A percentile compares a stretch with the other conserved stretches of the same genome.
Conservation (phyloP, 139 green algal genomes). For the Spirogloea muscicola region DNA sequence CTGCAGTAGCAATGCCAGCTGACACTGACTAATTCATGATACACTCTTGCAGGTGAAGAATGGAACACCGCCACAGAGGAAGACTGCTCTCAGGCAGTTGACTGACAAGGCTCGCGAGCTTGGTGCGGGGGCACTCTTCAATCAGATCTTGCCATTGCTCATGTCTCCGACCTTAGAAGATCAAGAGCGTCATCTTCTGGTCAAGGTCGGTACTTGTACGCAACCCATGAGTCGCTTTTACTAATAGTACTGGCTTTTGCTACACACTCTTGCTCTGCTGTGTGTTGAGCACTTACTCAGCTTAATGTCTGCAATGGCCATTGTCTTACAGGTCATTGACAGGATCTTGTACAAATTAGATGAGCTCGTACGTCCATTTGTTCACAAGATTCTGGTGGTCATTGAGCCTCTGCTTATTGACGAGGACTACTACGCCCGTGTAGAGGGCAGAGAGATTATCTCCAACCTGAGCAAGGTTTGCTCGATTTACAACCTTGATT, state of each 20-base stretch:
- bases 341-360: constrained; percentile 97
- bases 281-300: background rate
- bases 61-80: constrained; percentile 94
- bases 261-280: no score
- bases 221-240: no score
- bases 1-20: background rate
- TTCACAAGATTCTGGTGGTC: constrained; percentile 99
- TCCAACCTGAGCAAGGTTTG: constrained; percentile 96
- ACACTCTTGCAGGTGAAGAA: constrained; percentile 78
- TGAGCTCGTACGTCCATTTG: constrained; percentile 94
- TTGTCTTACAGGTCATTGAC: constrained; percentile 74
- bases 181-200: constrained; percentile 94
- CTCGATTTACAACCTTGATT: no score
- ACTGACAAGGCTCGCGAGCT: constrained; percentile 97
- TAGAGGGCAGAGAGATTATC: constrained; percentile 98
- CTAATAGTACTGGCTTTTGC: no score
- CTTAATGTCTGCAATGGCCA: background rate
- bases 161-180: constrained; percentile 98
- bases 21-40: no score
- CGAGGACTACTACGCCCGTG: constrained; percentile 98
- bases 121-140: constrained; percentile 92
- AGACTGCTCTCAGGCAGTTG: constrained; percentile 89
- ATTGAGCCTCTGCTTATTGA: constrained; percentile 99
- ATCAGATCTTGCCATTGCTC: constrained; percentile 97
- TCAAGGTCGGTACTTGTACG: constrained; percentile 77